A percentile compares a stretch with the other conserved stretches of the same genome.
phyloP scores from a whole-genome alignment of 495 filamentous ascomycete genomes.

The Xylaria grammica region DNA sequence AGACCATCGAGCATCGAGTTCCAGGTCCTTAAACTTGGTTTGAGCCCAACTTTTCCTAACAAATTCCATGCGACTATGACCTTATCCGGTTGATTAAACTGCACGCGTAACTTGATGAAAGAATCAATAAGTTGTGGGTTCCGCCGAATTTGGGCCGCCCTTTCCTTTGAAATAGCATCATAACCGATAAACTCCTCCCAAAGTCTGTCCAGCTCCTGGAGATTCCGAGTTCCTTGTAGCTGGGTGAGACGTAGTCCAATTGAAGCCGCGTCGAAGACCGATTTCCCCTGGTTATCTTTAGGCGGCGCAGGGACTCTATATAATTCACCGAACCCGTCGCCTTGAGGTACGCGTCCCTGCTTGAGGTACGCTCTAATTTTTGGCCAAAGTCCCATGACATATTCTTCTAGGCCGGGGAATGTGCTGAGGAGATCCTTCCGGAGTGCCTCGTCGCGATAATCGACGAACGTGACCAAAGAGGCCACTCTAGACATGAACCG shows the following conservation, averaged over 20 bases:
- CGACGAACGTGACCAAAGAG: conserved; percentile 27
- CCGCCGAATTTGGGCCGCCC: conserved; percentile 28
- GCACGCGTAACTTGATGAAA: conserved; percentile 60
- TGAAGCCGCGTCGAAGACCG: conserved; percentile 1
- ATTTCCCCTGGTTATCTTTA: conserved; percentile 19
- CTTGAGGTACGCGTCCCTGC: background rate
- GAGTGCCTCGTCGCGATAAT: conserved; percentile 19
- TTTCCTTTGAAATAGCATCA: conserved; percentile 25
- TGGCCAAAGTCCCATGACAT: conserved; percentile 33
- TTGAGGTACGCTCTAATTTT: conserved; percentile 23
- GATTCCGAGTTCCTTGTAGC: conserved; percentile 11
- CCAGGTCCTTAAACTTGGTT: conserved; percentile 63
- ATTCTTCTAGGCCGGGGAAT: conserved; percentile 26
- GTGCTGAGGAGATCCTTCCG: background rate
- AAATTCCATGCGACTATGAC: conserved; percentile 65
- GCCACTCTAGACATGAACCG: conserved; percentile 33
- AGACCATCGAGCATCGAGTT: conserved; percentile 68
- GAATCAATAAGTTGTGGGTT: conserved; percentile 52
- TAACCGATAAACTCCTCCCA: conserved; percentile 43
- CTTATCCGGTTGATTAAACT: conserved; percentile 49
- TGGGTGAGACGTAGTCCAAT: conserved; percentile 16
- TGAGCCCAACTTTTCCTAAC: conserved; percentile 55
- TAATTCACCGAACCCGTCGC: conserved; percentile 26
- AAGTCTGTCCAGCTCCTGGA: conserved; percentile 27
- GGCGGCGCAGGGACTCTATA: conserved; percentile 13